Conservation (phyloP, 768 basidiomycete species). For the Saitozyma podzolica region DNA sequence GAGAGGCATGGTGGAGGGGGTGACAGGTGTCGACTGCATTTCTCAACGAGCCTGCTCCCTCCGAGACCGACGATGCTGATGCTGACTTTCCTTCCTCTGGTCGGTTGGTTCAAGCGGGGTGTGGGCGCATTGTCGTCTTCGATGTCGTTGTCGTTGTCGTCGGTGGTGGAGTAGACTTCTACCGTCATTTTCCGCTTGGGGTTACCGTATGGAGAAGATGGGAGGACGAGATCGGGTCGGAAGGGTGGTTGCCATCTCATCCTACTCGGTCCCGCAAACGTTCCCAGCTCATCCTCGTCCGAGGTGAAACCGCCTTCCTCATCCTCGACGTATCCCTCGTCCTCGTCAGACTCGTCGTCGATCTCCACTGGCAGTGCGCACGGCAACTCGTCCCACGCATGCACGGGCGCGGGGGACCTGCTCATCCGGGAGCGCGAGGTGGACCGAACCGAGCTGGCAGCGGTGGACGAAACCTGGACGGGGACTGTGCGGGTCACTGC, state of each 20-base stretch:
- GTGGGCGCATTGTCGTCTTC: too few species aligned
- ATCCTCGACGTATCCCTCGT: constrained; percentile 17
- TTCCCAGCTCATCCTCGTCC: constrained; percentile 8
- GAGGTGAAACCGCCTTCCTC: constrained; percentile 17
- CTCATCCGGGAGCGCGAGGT: neutral
- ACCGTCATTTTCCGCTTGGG: too few species aligned
- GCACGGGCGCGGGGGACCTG: neutral
- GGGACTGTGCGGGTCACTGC: neutral
- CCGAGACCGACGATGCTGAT: constrained; percentile 11
- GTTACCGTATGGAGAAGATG: too few species aligned
- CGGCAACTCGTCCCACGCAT: neutral
- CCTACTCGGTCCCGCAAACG: constrained; percentile 1
- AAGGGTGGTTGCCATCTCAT: too few species aligned
- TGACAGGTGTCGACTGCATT: constrained; percentile 8
- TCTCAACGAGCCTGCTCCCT: neutral
- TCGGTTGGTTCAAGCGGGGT: neutral
- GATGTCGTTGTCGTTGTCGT: too few species aligned
- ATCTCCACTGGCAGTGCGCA: neutral
- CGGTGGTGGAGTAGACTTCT: too few species aligned
- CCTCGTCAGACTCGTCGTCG: constrained; percentile 6
- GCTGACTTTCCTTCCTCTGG: constrained; percentile 8
- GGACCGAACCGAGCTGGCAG: neutral
- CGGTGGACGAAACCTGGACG: neutral
- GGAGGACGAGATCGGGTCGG: too few species aligned
- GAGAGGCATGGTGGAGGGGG: constrained; percentile 10